Base-by-base conservation (phyloP, 345 rosid species). In the Mallotus nudiflorus region DNA sequence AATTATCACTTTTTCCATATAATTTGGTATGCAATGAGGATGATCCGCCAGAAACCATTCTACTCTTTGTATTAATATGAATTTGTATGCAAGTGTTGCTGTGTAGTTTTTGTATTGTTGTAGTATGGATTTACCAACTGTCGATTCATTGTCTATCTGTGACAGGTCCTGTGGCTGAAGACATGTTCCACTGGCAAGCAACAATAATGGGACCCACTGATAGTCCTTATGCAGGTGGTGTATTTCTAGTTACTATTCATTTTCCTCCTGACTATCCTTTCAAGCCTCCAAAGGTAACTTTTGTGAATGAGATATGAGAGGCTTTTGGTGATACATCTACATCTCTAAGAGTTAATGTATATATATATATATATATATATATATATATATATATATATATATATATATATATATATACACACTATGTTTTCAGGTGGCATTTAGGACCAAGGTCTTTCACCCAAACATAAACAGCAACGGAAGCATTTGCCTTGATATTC, bases 381-480 rank as follows among this genome's bases (percentile, higher is more conserved):
- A n/a, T n/a, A n/a, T n/a, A n/a, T n/a, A n/a, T n/a, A n/a, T n/a
- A n/a, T n/a, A n/a, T n/a, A n/a, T n/a, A n/a, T n/a, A n/a, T n/a
- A n/a, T n/a, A n/a, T n/a, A n/a, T n/a, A n/a, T n/a, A n/a, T n/a
- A n/a, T n/a, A n/a, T n/a, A n/a, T n/a, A n/a, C n/a, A n/a, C n/a
- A n/a, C n/a, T n/a, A n/a, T n/a, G 22, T 5, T 24, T 35, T 18
- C 33, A 82, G 85, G 85, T 78, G 70, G 86, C 82, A 19, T 82
- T 77, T 56, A 74, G 81, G 75, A 79, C 82, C 50, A 81, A 72
- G 73, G 82, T 79, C 60, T 79, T 76, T 75, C 82, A 76, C 28
- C 81, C 83, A 15, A 82, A 82, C 69, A 79, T 82, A 54, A 82
- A 82, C 63, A 82, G 81, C 62, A 79, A 79, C n/a, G 86, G 86